These are phyloP conservation scores for Lathyrus tuberosus DNA, from an alignment of 306 rosid species.

Conservation along the genomic window DNA sequence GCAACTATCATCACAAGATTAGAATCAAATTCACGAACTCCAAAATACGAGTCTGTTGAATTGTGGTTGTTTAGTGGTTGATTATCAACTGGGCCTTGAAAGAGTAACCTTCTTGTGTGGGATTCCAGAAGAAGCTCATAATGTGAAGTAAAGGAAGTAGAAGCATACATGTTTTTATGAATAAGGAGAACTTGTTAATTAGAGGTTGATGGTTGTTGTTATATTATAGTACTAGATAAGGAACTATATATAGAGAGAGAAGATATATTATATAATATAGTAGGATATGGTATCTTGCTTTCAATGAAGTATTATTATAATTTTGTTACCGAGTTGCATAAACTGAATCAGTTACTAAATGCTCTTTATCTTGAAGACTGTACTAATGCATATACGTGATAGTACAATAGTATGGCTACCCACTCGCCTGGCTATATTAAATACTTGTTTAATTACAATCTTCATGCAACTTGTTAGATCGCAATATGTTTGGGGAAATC, in stretches of 20 bases:
- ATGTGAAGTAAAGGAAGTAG: constrained; percentile 41
- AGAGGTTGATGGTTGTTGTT: constrained; percentile 21
- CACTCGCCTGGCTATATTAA: neutral
- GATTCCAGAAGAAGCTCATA: constrained; percentile 45
- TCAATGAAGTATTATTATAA: neutral
- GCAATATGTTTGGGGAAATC: constrained; percentile 11
- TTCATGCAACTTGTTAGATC: constrained; percentile 11
- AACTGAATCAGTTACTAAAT: neutral
- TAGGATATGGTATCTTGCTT: neutral
- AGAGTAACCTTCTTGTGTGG: constrained; percentile 67
- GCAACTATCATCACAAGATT: constrained; percentile 85
- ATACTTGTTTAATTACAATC: neutral
- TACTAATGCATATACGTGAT: no score
- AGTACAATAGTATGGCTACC: no score
- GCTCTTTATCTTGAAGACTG: neutral
- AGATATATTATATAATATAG: neutral
- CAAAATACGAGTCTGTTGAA: constrained; percentile 32
- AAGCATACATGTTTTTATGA: constrained; percentile 47
- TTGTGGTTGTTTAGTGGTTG: constrained; percentile 29
- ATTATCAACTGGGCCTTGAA: constrained; percentile 40
- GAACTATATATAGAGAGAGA: constrained; percentile 19
- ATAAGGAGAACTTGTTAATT: neutral
- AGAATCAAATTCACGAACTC: constrained; percentile 58
- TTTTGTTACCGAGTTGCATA: constrained; percentile 3
- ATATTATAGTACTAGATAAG: constrained; percentile 22